phyloP scores from a whole-genome alignment of 2,329 filamentous ascomycete genomes.

The Elsinoe necatrix region DNA sequence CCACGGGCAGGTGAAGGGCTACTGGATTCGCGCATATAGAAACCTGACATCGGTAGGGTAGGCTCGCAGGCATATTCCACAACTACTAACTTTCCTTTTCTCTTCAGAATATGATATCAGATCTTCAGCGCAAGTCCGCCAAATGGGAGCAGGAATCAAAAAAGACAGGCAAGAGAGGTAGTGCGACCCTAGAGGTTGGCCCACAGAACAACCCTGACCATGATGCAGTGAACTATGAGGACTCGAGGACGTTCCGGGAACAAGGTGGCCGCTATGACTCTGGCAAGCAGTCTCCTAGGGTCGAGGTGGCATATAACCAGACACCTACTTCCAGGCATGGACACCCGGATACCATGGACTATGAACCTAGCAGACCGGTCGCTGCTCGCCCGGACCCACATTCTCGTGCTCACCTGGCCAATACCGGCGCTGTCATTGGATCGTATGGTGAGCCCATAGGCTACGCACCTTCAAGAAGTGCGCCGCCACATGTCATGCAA shows the following conservation, averaged over 20 bases:
- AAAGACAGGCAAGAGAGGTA: constrained; percentile 38
- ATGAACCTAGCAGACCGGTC: neutral
- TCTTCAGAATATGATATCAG: constrained; percentile 42
- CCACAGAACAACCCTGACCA: constrained; percentile 33
- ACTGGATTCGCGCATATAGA: constrained; percentile 45
- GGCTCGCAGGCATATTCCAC: constrained; percentile 6
- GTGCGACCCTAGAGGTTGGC: constrained; percentile 30
- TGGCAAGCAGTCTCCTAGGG: constrained; percentile 23
- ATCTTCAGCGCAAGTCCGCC: constrained; percentile 41
- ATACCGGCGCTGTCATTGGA: constrained; percentile 22
- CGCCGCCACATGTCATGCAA: constrained; percentile 28
- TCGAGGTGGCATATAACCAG: constrained; percentile 25
- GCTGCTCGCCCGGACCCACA: constrained; percentile 13
- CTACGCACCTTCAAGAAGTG: constrained; percentile 22
- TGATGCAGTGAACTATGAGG: constrained; percentile 36
- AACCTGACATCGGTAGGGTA: constrained; percentile 41
- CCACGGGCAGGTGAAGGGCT: constrained; percentile 36
- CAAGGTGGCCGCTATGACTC: constrained; percentile 23
- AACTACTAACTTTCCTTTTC: neutral
- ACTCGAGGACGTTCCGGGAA: constrained; percentile 37
- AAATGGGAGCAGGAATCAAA: constrained; percentile 36
- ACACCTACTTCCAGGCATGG: constrained; percentile 12
- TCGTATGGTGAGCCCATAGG: constrained; percentile 14
- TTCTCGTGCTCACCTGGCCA: constrained; percentile 3
- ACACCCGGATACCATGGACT: constrained; percentile 1